Conservation (phyloP, 164 flowering plant genomes). For the Chloranthus sessilifolius region DNA sequence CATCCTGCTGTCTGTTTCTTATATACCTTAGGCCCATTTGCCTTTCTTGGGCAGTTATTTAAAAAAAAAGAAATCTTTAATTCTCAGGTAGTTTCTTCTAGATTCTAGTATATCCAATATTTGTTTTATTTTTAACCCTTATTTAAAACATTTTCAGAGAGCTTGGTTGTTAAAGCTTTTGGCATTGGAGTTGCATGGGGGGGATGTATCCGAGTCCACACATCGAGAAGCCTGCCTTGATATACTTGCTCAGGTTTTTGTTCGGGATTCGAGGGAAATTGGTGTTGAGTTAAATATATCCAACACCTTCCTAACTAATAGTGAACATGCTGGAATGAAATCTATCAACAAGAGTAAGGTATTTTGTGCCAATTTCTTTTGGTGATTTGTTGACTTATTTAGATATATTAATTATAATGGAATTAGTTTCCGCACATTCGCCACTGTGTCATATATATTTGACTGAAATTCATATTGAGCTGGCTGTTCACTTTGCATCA, state of each 20-base stretch:
- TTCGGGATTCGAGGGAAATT: constrained; percentile 27
- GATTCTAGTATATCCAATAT: background rate
- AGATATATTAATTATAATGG: too few relatives aligned
- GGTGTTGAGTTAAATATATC: constrained; percentile 21
- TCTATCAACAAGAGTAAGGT: constrained; percentile 65
- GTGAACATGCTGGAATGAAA: constrained; percentile 30
- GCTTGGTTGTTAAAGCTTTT: constrained; percentile 94
- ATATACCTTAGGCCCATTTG: too few relatives aligned
- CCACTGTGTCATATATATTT: too few relatives aligned
- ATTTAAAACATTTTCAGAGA: constrained; percentile 41
- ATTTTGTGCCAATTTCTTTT: constrained; percentile 14
- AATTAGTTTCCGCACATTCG: too few relatives aligned
- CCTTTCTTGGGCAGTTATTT: too few relatives aligned
- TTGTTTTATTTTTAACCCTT: background rate
- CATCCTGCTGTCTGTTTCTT: too few relatives aligned
- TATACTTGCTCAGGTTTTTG: constrained; percentile 66
- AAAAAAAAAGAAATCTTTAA: background rate
- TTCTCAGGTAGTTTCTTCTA: too few relatives aligned
- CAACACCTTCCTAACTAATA: constrained; percentile 14
- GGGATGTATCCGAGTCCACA: constrained; percentile 41
- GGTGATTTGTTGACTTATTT: too few relatives aligned
- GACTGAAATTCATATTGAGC: too few relatives aligned
- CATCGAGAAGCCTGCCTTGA: constrained; percentile 64
- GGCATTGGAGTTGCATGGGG: constrained; percentile 76
- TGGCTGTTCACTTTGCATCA: too few relatives aligned